Evolutionary conservation across 2,329 filamentous ascomycete genomes (phyloP).

Genomic region (Calcarisporium arbuscula): DNA sequence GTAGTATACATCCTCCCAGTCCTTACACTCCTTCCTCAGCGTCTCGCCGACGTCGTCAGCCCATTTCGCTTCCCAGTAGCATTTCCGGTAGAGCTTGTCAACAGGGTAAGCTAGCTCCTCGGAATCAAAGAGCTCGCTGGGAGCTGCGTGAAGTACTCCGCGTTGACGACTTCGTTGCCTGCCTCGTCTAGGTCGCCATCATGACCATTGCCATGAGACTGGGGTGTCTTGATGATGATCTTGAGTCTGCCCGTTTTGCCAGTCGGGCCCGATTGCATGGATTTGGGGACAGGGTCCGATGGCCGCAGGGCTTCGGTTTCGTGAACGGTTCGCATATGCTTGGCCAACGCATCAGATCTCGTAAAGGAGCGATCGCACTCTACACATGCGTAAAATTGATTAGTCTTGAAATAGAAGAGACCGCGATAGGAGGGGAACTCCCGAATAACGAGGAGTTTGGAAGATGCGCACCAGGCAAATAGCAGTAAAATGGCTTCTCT

Average conservation of each 20-base stretch:
- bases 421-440: not conserved
- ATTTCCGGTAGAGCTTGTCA: slow-evolving; percentile 59
- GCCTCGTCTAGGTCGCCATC: slow-evolving; percentile 49
- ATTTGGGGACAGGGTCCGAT: slow-evolving; percentile 66
- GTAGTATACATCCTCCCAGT: slow-evolving; percentile 59
- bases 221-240: slow-evolving; percentile 57
- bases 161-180: slow-evolving; percentile 47
- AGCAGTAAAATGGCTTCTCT: slow-evolving; percentile 98
- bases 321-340: slow-evolving; percentile 98
- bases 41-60: slow-evolving; percentile 59
- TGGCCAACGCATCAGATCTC: slow-evolving; percentile 87
- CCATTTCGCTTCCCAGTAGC: slow-evolving; percentile 66
- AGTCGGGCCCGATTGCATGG: slow-evolving; percentile 45
- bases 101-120: slow-evolving; percentile 57
- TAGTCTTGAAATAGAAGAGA: not conserved
- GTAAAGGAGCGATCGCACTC: slow-evolving; percentile 98
- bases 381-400: slow-evolving; percentile 30
- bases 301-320: slow-evolving; percentile 91
- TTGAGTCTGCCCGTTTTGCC: slow-evolving; percentile 50
- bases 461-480: slow-evolving; percentile 68
- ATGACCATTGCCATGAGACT: slow-evolving; percentile 51
- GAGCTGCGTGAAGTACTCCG: slow-evolving; percentile 52
- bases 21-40: slow-evolving; percentile 58
- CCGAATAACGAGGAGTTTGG: not conserved
- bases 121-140: slow-evolving; percentile 54